A percentile compares a stretch with the other conserved stretches of the same genome.
Evolutionary conservation across 495 filamentous ascomycete species (phyloP).

Genomic region (Penicillium maclennaniae): DNA sequence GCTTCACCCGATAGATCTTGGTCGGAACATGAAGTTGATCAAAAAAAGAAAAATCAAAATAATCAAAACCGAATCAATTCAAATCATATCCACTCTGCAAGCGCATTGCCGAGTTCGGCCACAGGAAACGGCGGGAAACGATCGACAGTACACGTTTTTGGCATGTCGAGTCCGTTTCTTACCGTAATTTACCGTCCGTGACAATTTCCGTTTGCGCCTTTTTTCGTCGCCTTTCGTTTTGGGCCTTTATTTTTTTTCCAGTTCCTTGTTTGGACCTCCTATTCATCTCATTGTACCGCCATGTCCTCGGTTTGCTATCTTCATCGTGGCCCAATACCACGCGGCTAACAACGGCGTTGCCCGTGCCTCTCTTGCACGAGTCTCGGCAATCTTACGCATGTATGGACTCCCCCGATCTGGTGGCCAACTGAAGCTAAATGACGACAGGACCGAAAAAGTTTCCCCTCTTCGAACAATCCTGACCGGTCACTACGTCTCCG

Average conservation of each 20-base stretch:
- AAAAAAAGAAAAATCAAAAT: no score
- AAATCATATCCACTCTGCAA: no score
- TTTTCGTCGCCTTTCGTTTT: conserved; percentile 1
- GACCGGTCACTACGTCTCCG: conserved; percentile 6
- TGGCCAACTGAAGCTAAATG: neutral
- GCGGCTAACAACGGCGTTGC: conserved; percentile 19
- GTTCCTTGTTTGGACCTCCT: neutral
- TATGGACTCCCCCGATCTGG: conserved; percentile 5
- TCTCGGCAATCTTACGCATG: conserved; percentile 21
- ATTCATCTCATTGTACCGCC: neutral
- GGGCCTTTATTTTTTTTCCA: neutral
- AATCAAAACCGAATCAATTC: no score
- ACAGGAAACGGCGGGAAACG: neutral
- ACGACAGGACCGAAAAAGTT: conserved; percentile 16
- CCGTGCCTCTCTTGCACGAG: conserved; percentile 17
- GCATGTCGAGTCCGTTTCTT: neutral
- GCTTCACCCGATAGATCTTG: no score
- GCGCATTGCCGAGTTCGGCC: neutral
- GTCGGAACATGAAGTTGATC: no score
- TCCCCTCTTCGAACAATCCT: conserved; percentile 11
- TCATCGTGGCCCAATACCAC: conserved; percentile 19
- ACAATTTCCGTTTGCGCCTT: conserved; percentile 14
- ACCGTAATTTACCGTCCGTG: neutral
- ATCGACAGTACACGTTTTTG: conserved; percentile 15
- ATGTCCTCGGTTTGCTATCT: neutral